Base-by-base conservation (phyloP, 2,329 filamentous ascomycete species). In the Pseudopyricularia javanii region DNA sequence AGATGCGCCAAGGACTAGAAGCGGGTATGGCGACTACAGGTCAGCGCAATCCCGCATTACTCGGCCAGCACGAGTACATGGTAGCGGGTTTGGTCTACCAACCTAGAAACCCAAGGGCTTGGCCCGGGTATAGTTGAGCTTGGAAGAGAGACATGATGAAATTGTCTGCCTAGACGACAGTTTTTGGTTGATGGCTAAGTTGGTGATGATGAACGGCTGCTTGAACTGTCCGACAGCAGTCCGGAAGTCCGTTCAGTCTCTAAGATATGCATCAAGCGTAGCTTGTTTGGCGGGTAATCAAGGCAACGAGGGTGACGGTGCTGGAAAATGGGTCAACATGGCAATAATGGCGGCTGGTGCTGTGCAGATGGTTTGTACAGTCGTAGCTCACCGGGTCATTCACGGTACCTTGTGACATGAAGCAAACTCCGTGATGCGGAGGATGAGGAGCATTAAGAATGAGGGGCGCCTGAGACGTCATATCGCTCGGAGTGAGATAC, bases 1-100 rank as follows among this genome's bases (percentile, higher is more conserved):
- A 2, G 91, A 95, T 57, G 89, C 87, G 54, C 93, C 93, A 54
- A 98, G 82, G 50, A 85, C 90, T 95, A 51, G 54, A 54, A 56
- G 49, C 48, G 52, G 26, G 47, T 54, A 24, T 55, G 11, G 7
- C 17, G 45, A 17, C 22, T 50, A 22, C 32, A 33, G 15, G 54
- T 57, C 54, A 54, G 53, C n/a, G n/a, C n/a, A n/a, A n/a, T n/a
- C n/a, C n/a, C n/a, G n/a, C n/a, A n/a, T n/a, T n/a, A n/a, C n/a
- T n/a, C n/a, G n/a, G n/a, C n/a, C n/a, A n/a, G n/a, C n/a, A n/a
- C n/a, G n/a, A n/a, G n/a, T n/a, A n/a, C n/a, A 20, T 15, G 15
- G 28, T n/a, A 12, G 15, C n/a, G 26, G 56, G 28, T 12, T 30
- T 20, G 17, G 37, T 43, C 35, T 11, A 54, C 60, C 43, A 58